Percentiles rank a stretch among this genome's conserved stretches.
Evolutionary conservation across 495 filamentous ascomycete genomes (phyloP).

Genomic region (Saxophila tyrrhenica): DNA sequence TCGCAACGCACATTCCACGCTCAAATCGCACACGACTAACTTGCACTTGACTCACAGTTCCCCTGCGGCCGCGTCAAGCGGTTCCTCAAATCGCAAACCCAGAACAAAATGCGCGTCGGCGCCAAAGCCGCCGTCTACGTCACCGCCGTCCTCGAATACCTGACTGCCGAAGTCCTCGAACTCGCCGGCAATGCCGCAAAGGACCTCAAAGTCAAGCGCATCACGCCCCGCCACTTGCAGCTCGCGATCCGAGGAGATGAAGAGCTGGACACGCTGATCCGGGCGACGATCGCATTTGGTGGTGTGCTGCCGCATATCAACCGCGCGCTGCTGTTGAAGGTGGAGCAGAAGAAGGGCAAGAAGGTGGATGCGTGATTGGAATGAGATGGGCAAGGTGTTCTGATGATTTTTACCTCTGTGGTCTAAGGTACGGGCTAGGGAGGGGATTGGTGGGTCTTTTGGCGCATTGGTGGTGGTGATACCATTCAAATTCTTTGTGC

Average conservation of each 20-base stretch:
- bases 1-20: conserved; percentile 9
- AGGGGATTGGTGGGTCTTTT: too few species aligned
- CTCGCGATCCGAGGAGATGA: conserved; percentile 98
- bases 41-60: conserved; percentile 48
- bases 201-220: conserved; percentile 99
- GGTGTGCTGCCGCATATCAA: conserved; percentile 99
- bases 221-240: conserved; percentile 95
- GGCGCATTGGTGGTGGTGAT: too few species aligned
- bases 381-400: neutral
- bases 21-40: neutral
- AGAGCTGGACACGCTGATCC: conserved; percentile 93
- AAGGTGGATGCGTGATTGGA: conserved; percentile 45
- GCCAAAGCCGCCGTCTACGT: conserved; percentile 98
- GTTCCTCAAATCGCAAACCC: conserved; percentile 97
- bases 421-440: too few species aligned
- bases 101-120: conserved; percentile 99
- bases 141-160: conserved; percentile 93
- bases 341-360: conserved; percentile 97
- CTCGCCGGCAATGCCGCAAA: conserved; percentile 97
- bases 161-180: conserved; percentile 97
- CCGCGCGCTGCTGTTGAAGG: conserved; percentile 90
- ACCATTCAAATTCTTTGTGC: neutral
- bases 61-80: conserved; percentile 99
- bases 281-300: conserved; percentile 95
- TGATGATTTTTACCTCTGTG: neutral